These are phyloP conservation scores for Sporobolomyces phaffii DNA, from an alignment of 768 basidiomycete species.

Conservation along the genomic window DNA sequence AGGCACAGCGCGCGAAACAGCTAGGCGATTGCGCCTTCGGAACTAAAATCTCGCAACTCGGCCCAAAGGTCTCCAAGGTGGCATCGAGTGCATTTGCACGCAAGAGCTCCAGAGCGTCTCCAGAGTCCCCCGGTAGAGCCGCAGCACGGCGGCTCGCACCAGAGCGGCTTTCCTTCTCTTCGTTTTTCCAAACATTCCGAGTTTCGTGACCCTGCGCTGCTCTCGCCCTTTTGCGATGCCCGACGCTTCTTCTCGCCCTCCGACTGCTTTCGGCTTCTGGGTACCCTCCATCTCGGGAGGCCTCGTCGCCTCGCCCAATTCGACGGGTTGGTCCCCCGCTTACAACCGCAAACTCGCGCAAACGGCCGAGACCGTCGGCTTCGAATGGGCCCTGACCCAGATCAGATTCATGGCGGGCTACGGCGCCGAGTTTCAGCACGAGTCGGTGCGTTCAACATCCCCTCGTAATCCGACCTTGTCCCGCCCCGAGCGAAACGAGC, in stretches of 20 bases:
- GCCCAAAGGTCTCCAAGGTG: no score
- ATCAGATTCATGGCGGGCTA: conserved; percentile 4
- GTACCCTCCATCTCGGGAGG: conserved; percentile 2
- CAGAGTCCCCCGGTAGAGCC: no score
- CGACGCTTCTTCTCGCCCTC: not conserved
- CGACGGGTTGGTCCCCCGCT: not conserved
- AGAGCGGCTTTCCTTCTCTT: no score
- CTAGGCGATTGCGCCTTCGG: not conserved
- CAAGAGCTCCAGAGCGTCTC: no score
- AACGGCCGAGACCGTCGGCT: not conserved
- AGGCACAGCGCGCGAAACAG: no score
- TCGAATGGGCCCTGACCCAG: conserved; percentile 8
- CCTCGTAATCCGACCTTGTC: no score
- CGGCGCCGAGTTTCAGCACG: not conserved
- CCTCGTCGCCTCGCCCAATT: not conserved
- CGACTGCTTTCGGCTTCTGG: conserved; percentile 2
- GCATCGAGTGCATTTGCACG: no score
- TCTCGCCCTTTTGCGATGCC: not conserved
- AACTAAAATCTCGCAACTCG: not conserved
- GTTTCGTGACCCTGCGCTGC: no score
- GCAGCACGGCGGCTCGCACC: no score
- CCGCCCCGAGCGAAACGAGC: no score
- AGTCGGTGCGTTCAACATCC: no score
- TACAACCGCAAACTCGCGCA: conserved; percentile 10
- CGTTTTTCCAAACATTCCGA: no score